Base-by-base conservation (phyloP, 2,329 filamentous ascomycete species). In the Cyphellophora attinorum region DNA sequence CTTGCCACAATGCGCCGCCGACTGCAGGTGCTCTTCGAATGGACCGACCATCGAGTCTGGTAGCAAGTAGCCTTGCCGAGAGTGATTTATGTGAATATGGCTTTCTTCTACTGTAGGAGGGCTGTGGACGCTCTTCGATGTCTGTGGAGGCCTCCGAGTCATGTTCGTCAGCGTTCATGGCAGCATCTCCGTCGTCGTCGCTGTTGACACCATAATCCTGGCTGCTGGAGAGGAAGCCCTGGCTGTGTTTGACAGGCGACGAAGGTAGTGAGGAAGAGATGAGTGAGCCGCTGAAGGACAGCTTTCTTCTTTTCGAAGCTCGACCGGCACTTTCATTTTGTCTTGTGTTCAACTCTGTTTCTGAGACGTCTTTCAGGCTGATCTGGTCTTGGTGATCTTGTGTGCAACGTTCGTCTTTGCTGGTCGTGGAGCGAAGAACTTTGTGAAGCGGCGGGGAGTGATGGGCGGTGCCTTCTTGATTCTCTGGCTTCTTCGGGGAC, bases 401-500 rank as follows among this genome's bases (percentile, higher is more conserved):
- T 29, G n/a, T 14, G 18, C n/a, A 29, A 11, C 18, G 14, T 13
- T 29, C 27, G 10, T 29, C n/a, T 54, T 58, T 13, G 59, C 55
- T 11, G 48, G 48, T 21, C 49, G 52, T 21, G 65, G 65, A n/a
- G 64, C 68, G 41, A 69, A 69, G 44, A 69, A 69, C 21, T 60
- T 57, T 34, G 56, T 59, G 39, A 69, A 68, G n/a, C 64, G 63
- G 31, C 64, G 58, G n/a, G 65, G 65, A 10, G 65, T 68, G 19
- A 69, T 58, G 17, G 64, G 60, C 29, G 65, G 65, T 32, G 59
- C 60, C 41, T 62, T 65, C 49, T 43, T 45, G 14, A 45, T 57
- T 58, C 34, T 51, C 54, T 45, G 59, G 60, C 38, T 43, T 30
- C 39, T 34, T 27, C 39, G 37, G 29, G 44, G 44, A 34, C 39